These are phyloP conservation scores for Solanum sparsipilum DNA, from an alignment of 257 asterid species.

Conservation along the genomic window DNA sequence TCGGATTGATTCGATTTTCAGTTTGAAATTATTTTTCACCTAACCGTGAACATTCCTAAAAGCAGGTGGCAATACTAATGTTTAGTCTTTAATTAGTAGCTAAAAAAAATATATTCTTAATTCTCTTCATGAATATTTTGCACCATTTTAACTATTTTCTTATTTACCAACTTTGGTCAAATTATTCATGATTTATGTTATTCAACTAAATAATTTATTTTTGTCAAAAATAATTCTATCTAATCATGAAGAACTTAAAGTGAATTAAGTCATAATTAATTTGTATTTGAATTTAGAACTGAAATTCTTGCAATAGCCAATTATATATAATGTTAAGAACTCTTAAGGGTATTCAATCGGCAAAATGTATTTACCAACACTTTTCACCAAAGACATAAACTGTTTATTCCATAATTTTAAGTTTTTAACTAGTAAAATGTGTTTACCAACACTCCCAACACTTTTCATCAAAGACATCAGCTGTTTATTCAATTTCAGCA, in stretches of 20 bases:
- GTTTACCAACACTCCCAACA: not conserved
- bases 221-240: not conserved
- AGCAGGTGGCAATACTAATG: not conserved
- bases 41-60: not conserved
- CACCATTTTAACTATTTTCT: not conserved
- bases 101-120: not conserved
- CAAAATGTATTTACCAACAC: not conserved
- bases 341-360: not conserved
- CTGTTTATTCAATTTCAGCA: not conserved
- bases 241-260: not conserved
- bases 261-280: not conserved
- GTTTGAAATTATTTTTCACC: not conserved
- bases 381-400: not conserved
- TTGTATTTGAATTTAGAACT: not conserved
- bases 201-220: not conserved
- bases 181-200: not conserved
- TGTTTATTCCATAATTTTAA: not conserved
- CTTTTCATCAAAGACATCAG: not conserved
- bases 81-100: not conserved
- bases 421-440: not conserved
- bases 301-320: not conserved
- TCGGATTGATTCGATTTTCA: not conserved
- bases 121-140: not conserved
- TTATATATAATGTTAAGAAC: not conserved
- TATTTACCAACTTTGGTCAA: not conserved